These are phyloP conservation scores for Jimgerdemannia flammicorona DNA, from an alignment of 192 early-diverging fungal genomes.

Conservation along the genomic window DNA sequence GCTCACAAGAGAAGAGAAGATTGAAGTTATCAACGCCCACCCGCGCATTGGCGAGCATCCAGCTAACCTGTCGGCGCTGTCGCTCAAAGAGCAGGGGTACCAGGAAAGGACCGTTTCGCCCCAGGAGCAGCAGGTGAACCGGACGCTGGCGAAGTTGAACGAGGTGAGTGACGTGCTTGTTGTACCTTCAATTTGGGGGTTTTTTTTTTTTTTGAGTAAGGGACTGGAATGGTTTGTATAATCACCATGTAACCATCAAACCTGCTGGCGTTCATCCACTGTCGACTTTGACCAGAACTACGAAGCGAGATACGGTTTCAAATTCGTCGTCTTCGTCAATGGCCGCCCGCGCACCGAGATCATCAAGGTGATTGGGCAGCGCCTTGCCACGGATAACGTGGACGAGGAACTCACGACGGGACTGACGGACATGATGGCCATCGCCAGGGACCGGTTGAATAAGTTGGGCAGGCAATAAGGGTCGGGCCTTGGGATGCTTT, in stretches of 20 bases:
- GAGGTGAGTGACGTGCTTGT: slow-evolving; percentile 37
- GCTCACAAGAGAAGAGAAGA: slow-evolving; percentile 59
- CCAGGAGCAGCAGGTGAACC: slow-evolving; percentile 50
- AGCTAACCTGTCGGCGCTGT: slow-evolving; percentile 64
- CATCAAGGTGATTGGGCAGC: slow-evolving; percentile 69
- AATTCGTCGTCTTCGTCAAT: slow-evolving; percentile 81
- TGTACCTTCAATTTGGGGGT: too few species aligned
- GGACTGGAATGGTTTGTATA: too few species aligned
- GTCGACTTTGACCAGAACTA: slow-evolving; percentile 37
- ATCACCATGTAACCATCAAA: too few species aligned
- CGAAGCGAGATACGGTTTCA: slow-evolving; percentile 74
- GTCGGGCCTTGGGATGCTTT: neutral
- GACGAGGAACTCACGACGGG: slow-evolving; percentile 67
- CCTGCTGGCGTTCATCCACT: neutral
- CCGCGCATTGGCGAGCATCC: slow-evolving; percentile 81
- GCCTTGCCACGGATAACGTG: slow-evolving; percentile 53
- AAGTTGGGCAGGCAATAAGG: slow-evolving; percentile 31
- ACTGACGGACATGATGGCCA: slow-evolving; percentile 73
- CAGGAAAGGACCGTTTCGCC: slow-evolving; percentile 33
- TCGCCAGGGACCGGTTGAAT: slow-evolving; percentile 74
- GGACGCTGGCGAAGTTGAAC: slow-evolving; percentile 54
- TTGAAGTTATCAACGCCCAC: slow-evolving; percentile 86
- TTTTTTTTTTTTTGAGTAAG: too few species aligned
- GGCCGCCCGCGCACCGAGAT: slow-evolving; percentile 70
- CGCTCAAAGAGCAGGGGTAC: slow-evolving; percentile 69